These are phyloP conservation scores for Pythium chondricola DNA, from an alignment of 352 stramenopile species.

Conservation along the genomic window DNA sequence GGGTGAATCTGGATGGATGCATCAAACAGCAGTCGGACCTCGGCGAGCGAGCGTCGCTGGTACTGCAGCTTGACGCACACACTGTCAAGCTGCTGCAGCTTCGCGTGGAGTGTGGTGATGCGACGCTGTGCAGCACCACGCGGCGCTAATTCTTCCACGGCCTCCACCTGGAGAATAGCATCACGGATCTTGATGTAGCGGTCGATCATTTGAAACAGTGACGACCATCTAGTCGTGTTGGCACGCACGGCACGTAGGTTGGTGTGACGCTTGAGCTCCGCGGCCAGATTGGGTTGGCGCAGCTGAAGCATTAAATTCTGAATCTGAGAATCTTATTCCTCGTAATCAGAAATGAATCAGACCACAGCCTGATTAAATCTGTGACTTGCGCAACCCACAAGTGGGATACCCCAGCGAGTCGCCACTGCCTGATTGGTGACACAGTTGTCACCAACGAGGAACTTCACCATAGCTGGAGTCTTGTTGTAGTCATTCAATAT, in stretches of 20 bases:
- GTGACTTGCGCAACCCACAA: not conserved
- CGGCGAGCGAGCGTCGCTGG: not conserved
- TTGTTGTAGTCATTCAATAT: slow-evolving; percentile 14
- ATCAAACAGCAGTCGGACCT: slow-evolving; percentile 8
- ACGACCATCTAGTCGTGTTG: slow-evolving; percentile 10
- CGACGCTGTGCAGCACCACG: slow-evolving; percentile 5
- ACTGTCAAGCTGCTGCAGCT: slow-evolving; percentile 13
- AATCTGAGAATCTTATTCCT: slow-evolving; percentile 4
- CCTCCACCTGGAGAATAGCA: not conserved
- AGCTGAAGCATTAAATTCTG: slow-evolving; percentile 10
- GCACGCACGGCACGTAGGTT: not conserved
- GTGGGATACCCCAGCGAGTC: not conserved
- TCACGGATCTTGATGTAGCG: slow-evolving; percentile 14
- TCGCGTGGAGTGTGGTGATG: not conserved
- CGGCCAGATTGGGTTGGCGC: slow-evolving; percentile 2
- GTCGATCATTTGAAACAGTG: slow-evolving; percentile 9
- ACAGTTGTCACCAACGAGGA: slow-evolving; percentile 6
- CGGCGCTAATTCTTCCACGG: slow-evolving; percentile 15
- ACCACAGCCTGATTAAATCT: not conserved
- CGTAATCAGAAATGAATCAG: not conserved
- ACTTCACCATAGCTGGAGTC: slow-evolving; percentile 3
- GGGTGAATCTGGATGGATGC: too few relatives aligned
- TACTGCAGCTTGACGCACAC: slow-evolving; percentile 12
- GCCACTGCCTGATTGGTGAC: not conserved
- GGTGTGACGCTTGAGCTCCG: slow-evolving; percentile 5